Percentiles rank a stretch among this genome's conserved stretches.
Conservation (phyloP, 2,329 filamentous ascomycete species). For the Paecilomyces sp. region DNA sequence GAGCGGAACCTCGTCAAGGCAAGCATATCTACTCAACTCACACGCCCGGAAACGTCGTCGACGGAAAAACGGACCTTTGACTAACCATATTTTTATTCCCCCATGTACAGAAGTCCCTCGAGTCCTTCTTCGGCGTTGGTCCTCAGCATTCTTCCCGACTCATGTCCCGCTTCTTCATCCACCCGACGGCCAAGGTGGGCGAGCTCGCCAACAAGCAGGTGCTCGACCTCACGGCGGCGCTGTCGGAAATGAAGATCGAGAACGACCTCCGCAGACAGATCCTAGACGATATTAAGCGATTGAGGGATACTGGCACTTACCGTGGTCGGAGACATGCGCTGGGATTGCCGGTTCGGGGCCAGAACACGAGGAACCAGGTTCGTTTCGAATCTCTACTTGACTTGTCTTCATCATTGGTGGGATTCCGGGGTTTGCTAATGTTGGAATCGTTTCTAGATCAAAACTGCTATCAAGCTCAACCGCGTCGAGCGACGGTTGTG, state of each 20-base stretch:
- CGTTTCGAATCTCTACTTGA: conserved; percentile 12
- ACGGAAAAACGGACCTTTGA: conserved; percentile 1
- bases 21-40: conserved; percentile 22
- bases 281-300: conserved; percentile 73
- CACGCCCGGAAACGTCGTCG: conserved; percentile 5
- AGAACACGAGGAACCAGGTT: conserved; percentile 74
- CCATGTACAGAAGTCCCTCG: conserved; percentile 48
- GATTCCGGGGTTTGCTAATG: conserved; percentile 2
- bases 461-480: conserved; percentile 54
- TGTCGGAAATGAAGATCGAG: conserved; percentile 89
- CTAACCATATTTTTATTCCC: conserved; percentile 3
- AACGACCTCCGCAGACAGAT: conserved; percentile 74
- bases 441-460: conserved; percentile 39
- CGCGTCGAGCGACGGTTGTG: conserved; percentile 47
- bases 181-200: conserved; percentile 72
- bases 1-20: conserved; percentile 79
- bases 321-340: conserved; percentile 87
- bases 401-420: not conserved
- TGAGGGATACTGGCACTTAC: conserved; percentile 88
- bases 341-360: conserved; percentile 83
- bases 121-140: conserved; percentile 81
- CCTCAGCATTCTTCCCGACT: conserved; percentile 62
- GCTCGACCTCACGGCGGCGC: conserved; percentile 72
- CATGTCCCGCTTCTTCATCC: conserved; percentile 83
- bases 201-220: conserved; percentile 68